Conservation (phyloP, 2,329 filamentous ascomycete species). For the Pseudogymnoascus sp. region DNA sequence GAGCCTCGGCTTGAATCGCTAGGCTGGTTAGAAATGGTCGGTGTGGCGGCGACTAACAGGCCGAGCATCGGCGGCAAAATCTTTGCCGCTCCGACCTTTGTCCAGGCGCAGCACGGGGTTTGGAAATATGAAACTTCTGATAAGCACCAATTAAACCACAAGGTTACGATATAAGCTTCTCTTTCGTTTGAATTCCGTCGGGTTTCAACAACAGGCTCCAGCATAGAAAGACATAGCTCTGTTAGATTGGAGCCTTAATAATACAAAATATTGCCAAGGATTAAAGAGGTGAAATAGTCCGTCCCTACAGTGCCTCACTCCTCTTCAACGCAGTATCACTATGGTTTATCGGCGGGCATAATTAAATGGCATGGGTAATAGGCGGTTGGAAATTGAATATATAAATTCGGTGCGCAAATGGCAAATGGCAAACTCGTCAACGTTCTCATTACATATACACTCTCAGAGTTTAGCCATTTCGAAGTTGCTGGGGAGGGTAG, state of each 20-base stretch:
- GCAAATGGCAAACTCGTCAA: no score
- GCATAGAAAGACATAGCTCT: neutral
- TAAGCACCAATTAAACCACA: neutral
- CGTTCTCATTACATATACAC: no score
- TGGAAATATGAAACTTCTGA: neutral
- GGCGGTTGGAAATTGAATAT: no score
- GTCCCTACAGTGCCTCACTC: no score
- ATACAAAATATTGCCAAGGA: neutral
- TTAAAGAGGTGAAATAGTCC: no score
- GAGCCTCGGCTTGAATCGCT: constrained; percentile 1
- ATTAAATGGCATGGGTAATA: no score
- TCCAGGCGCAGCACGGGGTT: neutral
- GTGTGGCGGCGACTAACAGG: constrained; percentile 4
- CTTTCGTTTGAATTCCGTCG: neutral
- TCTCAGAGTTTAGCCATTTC: no score
- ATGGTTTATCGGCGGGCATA: no score
- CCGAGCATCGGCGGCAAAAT: neutral
- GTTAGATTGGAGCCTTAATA: neutral
- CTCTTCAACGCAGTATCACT: no score
- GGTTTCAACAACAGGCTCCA: neutral
- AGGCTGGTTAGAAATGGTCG: neutral
- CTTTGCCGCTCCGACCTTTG: neutral
- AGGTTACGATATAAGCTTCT: neutral
- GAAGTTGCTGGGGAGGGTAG: no score
- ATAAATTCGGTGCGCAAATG: no score